phyloP scores from a whole-genome alignment of 306 rosid species.

The Arachis stenosperma region DNA sequence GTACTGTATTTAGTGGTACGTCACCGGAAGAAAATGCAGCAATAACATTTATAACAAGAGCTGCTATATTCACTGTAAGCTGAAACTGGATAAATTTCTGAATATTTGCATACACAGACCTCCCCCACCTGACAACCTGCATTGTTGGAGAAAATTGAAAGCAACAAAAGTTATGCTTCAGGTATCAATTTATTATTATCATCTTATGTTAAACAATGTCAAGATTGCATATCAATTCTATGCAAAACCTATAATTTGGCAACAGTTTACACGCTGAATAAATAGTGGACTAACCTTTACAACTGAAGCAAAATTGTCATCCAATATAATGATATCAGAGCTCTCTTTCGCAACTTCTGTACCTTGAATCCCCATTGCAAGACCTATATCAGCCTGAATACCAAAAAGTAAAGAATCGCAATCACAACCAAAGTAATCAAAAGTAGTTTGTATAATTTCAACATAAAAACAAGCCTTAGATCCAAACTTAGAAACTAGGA shows the following conservation, averaged over 20 bases:
- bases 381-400: constrained; percentile 85
- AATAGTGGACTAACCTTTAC: constrained; percentile 66
- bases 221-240: constrained; percentile 19
- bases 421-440: constrained; percentile 15
- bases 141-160: constrained; percentile 33
- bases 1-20: constrained; percentile 93
- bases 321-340: constrained; percentile 90
- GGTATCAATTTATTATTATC: constrained; percentile 16
- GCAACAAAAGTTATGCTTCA: constrained; percentile 11
- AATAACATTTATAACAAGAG: constrained; percentile 85
- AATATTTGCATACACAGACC: constrained; percentile 93
- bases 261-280: constrained; percentile 9
- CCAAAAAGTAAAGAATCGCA: constrained; percentile 28
- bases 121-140: constrained; percentile 98
- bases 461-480: not conserved
- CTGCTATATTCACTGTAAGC: constrained; percentile 94
- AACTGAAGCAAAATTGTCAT: constrained; percentile 87
- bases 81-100: constrained; percentile 99
- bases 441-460: constrained; percentile 1
- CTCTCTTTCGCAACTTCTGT: constrained; percentile 96
- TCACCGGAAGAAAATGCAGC: constrained; percentile 88
- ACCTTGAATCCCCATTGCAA: constrained; percentile 92
- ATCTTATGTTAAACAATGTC: not conserved
- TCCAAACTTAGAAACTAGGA: constrained; percentile 7
- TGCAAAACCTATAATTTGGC: constrained; percentile 19